Percentiles rank a stretch among this genome's conserved stretches.
Conservation (phyloP, 2,329 filamentous ascomycete genomes). For the Lachnellula occidentalis region DNA sequence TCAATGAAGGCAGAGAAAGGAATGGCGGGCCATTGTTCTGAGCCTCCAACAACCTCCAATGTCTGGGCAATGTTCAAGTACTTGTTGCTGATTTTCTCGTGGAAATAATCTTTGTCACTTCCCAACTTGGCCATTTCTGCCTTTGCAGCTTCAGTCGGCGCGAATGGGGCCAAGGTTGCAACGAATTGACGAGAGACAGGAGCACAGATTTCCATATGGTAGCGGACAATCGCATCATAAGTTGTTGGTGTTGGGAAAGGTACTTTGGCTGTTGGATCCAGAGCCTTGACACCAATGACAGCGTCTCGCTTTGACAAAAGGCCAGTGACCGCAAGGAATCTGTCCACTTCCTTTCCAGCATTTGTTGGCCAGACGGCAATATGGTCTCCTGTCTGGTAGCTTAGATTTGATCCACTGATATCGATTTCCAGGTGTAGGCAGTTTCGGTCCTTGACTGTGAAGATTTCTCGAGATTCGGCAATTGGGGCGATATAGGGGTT, state of each 20-base stretch:
- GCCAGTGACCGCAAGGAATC: conserved; percentile 75
- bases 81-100: conserved; percentile 72
- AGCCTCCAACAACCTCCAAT: conserved; percentile 65
- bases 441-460: conserved; percentile 83
- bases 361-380: conserved; percentile 98
- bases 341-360: conserved; percentile 83
- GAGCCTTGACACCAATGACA: conserved; percentile 82
- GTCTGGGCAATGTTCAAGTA: conserved; percentile 88
- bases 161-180: conserved; percentile 79
- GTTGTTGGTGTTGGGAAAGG: conserved; percentile 97
- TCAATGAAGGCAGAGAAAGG: conserved; percentile 96
- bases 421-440: conserved; percentile 96
- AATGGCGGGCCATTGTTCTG: conserved; percentile 73
- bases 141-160: conserved; percentile 79
- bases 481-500: conserved; percentile 97
- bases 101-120: conserved; percentile 92
- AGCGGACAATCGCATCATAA: conserved; percentile 86
- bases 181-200: conserved; percentile 96
- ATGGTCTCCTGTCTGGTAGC: conserved; percentile 95
- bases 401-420: conserved; percentile 80
- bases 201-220: conserved; percentile 94
- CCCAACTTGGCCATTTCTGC: conserved; percentile 84
- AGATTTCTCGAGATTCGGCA: conserved; percentile 82
- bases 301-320: conserved; percentile 70
- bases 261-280: conserved; percentile 94